These are phyloP conservation scores for Apiotrichum sp. DNA, from an alignment of 1,284 basidiomycete species.

Conservation along the genomic window DNA sequence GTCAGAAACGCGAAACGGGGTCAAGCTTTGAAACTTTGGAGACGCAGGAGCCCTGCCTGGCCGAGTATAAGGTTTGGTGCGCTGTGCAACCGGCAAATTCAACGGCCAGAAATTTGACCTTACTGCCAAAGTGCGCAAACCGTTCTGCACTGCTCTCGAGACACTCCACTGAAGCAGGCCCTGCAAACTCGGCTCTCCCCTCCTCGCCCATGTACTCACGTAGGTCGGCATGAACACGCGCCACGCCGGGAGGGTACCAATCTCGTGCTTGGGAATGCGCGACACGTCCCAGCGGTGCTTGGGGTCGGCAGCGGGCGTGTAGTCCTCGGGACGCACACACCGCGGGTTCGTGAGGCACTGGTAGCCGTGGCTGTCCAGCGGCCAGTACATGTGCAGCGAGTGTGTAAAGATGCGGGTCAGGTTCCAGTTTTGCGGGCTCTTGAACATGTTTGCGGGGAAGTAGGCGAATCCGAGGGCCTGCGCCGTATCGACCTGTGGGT, in stretches of 20 bases:
- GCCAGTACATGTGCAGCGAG: conserved; percentile 5
- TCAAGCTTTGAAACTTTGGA: no score
- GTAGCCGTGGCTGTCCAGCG: conserved; percentile 21
- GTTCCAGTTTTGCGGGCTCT: background rate
- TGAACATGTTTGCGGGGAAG: background rate
- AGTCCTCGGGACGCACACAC: conserved; percentile 37
- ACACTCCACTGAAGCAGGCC: no score
- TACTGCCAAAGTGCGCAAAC: no score
- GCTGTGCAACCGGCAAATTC: no score
- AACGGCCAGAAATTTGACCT: no score
- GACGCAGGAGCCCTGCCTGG: no score
- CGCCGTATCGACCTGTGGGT: background rate
- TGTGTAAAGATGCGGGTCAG: background rate
- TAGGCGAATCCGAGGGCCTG: background rate
- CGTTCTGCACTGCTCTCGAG: no score
- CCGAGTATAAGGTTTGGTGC: no score
- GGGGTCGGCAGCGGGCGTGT: conserved; percentile 21
- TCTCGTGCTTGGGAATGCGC: conserved; percentile 26
- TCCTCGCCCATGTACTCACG: conserved; percentile 24
- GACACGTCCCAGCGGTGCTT: conserved; percentile 20
- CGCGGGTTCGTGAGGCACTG: conserved; percentile 39
- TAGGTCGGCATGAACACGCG: conserved; percentile 35
- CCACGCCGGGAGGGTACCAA: conserved; percentile 37
- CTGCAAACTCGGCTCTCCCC: no score
- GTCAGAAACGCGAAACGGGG: no score